Evolutionary conservation across 2,329 filamentous ascomycete genomes (phyloP).

Genomic region (Cytospora mali): DNA sequence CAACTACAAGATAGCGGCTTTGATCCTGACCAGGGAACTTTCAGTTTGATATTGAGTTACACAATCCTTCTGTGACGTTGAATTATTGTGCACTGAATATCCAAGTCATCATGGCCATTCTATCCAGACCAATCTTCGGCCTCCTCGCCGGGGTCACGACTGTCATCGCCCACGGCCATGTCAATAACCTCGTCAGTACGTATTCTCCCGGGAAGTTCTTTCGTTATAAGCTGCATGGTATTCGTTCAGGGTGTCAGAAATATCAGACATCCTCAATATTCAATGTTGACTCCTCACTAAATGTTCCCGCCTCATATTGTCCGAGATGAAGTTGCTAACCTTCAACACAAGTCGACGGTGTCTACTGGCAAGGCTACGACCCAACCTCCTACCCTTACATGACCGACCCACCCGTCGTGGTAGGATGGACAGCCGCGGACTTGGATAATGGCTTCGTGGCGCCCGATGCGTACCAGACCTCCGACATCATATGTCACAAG

Average conservation of each 20-base stretch:
- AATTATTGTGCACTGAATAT: neutral
- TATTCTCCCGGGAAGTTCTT: neutral
- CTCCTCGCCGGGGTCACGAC: constrained; percentile 5
- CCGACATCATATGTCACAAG: constrained; percentile 43
- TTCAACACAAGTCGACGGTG: constrained; percentile 14
- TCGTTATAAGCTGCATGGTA: neutral
- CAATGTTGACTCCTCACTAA: neutral
- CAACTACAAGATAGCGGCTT: neutral
- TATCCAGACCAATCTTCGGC: neutral
- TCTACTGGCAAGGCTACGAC: constrained; percentile 25
- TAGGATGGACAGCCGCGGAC: constrained; percentile 23
- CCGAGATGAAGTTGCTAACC: neutral
- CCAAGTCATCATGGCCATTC: constrained; percentile 2
- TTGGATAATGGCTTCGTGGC: constrained; percentile 45
- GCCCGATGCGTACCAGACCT: constrained; percentile 36
- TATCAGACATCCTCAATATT: neutral
- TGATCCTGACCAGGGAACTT: too few species aligned
- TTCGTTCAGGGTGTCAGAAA: neutral
- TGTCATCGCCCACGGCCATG: constrained; percentile 22
- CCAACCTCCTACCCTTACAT: constrained; percentile 14
- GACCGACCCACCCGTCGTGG: constrained; percentile 18
- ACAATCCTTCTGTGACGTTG: neutral
- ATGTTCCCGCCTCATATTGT: neutral
- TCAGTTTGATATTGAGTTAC: neutral
- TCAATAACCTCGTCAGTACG: constrained; percentile 26